Evolutionary conservation across 805 yeast genomes (phyloP), one percentile per base, ranked within the genome.

Genomic region (Nakazawaea molendinolei): DNA sequence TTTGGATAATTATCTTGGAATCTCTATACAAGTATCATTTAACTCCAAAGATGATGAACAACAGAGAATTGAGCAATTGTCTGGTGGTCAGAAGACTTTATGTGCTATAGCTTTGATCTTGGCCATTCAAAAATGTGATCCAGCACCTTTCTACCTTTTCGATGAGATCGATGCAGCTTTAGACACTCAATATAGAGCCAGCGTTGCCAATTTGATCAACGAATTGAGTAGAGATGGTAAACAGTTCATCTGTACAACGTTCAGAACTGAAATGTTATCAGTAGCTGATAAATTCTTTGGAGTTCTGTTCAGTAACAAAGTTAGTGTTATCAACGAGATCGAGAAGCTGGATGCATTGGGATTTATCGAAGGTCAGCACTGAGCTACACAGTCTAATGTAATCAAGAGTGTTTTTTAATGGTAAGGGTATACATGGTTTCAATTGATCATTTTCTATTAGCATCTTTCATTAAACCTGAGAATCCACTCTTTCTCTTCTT

Each of bases 81-180:
- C 96, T 1, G 98, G 98, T 27, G 98, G 98, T 8, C 98, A 92
- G 52, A 90, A 90, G 55, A 84, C 97, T 0, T 64, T 92, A n/a
- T 89, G 97, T 65, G 97, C 98, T 1, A 77, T 92, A 47, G 89
- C 97, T 0, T 69, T 92, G 34, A 89, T 92, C 45, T 68, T 92
- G 40, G 97, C 98, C 4, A 86, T 90, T 41, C 98, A 92, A 61
- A 77, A 74, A 51, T 86, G 94, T 45, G 97, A 92, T 48, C 97
- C 97, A 8, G 97, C 97, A 7, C 97, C 97, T 33, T 92, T 92
- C 56, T 92, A 92, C 53, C 60, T 92, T 31, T 90, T 92, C 57
- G 98, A 92, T 58, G 98, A 92, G 62, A 82, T 92, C 41, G 98
- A 92, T 61, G 97, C 97, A 4, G 92, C 90, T 48, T 66, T 92